phyloP scores from a whole-genome alignment of 148 eudicot species.

The Spergularia bocconei region DNA sequence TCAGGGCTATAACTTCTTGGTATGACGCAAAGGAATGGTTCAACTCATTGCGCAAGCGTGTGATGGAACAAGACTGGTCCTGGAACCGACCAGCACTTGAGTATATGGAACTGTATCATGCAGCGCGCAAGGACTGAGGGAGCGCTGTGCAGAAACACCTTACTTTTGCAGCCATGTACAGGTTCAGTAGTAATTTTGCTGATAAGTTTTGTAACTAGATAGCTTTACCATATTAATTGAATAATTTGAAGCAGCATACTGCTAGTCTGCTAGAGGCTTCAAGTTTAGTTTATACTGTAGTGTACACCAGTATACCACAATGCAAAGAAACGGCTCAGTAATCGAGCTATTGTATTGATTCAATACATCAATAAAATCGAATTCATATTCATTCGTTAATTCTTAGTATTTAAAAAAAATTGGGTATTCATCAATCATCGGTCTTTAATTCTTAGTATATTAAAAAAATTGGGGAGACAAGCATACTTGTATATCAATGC shows the following conservation, averaged over 20 bases:
- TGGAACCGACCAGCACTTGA: conserved; percentile 98
- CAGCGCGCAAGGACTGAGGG: conserved; percentile 61
- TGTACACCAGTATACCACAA: background rate
- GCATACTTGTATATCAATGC: too few relatives aligned
- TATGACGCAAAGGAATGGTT: conserved; percentile 75
- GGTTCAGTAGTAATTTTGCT: conserved; percentile 33
- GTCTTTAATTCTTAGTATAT: too few relatives aligned
- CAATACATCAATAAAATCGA: conserved; percentile 22
- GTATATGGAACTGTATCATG: conserved; percentile 84
- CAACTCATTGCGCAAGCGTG: conserved; percentile 66
- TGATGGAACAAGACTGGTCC: conserved; percentile 98
- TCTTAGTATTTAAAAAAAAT: background rate
- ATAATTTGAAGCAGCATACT: conserved; percentile 20
- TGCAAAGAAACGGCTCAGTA: conserved; percentile 9
- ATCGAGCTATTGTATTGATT: background rate
- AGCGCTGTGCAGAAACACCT: background rate
- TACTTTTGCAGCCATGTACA: conserved; percentile 33
- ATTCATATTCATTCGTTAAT: background rate
- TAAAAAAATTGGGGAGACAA: too few relatives aligned
- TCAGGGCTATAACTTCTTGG: conserved; percentile 89
- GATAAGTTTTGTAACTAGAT: conserved; percentile 18
- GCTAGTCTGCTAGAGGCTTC: conserved; percentile 20
- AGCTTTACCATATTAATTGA: conserved; percentile 8
- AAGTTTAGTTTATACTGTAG: conserved; percentile 8
- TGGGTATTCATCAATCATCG: too few relatives aligned